phyloP scores from a whole-genome alignment of 164 flowering plant genomes.

The Macadamia integrifolia region DNA sequence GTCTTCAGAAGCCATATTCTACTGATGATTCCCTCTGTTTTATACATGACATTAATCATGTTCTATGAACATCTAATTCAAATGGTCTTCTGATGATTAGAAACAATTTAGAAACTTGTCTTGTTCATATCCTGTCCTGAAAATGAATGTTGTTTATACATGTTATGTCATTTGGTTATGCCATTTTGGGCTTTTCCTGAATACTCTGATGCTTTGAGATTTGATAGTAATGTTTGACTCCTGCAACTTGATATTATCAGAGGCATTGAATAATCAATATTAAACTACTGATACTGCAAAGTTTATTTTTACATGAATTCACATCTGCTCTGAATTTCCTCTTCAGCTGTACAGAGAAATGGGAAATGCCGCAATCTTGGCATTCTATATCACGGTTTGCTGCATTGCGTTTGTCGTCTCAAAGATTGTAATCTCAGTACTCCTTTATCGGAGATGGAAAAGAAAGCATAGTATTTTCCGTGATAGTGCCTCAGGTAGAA shows the following conservation, averaged over 20 bases:
- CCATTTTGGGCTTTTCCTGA: too few relatives aligned
- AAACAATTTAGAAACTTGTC: too few relatives aligned
- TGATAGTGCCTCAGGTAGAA: slow-evolving; percentile 57
- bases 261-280: neutral
- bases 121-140: too few relatives aligned
- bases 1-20: too few relatives aligned
- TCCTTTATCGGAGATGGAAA: slow-evolving; percentile 72
- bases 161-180: too few relatives aligned
- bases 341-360: slow-evolving; percentile 27
- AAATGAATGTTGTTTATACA: too few relatives aligned
- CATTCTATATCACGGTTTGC: slow-evolving; percentile 60
- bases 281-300: neutral
- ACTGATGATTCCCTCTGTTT: too few relatives aligned
- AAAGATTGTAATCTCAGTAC: slow-evolving; percentile 57
- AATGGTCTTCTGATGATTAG: too few relatives aligned
- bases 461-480: slow-evolving; percentile 49
- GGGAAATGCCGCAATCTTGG: slow-evolving; percentile 38
- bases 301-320: neutral
- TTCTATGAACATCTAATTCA: too few relatives aligned
- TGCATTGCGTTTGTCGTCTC: slow-evolving; percentile 59
- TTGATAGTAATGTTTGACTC: neutral
- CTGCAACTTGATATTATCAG: neutral
- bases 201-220: too few relatives aligned
- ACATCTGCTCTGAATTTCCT: slow-evolving; percentile 3
- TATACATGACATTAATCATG: too few relatives aligned